These are phyloP conservation scores for Cercospora beticola DNA, from an alignment of 2,329 filamentous ascomycete genomes.

Conservation along the genomic window DNA sequence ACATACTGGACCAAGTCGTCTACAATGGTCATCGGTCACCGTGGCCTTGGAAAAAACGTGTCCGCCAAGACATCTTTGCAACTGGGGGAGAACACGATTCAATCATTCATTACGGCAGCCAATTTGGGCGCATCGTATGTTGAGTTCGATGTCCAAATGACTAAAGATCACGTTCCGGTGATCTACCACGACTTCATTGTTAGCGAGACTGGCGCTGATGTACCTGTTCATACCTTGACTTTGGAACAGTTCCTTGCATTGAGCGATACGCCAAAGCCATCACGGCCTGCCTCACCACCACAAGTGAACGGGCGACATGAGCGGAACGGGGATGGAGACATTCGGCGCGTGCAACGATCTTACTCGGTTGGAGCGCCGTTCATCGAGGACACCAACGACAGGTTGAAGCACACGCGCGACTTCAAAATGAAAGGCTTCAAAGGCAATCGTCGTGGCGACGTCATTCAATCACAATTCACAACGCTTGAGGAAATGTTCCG, in stretches of 20 bases:
- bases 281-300: slow-evolving; percentile 21
- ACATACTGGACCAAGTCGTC: slow-evolving; percentile 96
- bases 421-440: slow-evolving; percentile 96
- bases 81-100: slow-evolving; percentile 92
- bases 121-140: slow-evolving; percentile 79
- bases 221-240: slow-evolving; percentile 91
- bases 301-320: slow-evolving; percentile 12
- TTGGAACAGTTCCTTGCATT: slow-evolving; percentile 80
- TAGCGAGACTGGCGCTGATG: slow-evolving; percentile 95
- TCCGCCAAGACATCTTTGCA: slow-evolving; percentile 80
- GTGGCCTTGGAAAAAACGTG: slow-evolving; percentile 86
- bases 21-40: slow-evolving; percentile 76
- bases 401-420: slow-evolving; percentile 95
- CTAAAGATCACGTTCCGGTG: slow-evolving; percentile 97
- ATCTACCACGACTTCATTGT: slow-evolving; percentile 99
- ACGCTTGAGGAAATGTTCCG: slow-evolving; percentile 92
- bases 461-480: slow-evolving; percentile 93
- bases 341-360: slow-evolving; percentile 47
- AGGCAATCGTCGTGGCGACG: slow-evolving; percentile 87
- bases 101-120: slow-evolving; percentile 92
- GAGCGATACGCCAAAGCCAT: slow-evolving; percentile 28
- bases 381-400: slow-evolving; percentile 44
- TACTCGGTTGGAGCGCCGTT: slow-evolving; percentile 57
- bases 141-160: slow-evolving; percentile 86
- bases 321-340: slow-evolving; percentile 20